Evolutionary conservation across 1,139 yeast species (phyloP).

Genomic region (Kodamaea derodonti): DNA sequence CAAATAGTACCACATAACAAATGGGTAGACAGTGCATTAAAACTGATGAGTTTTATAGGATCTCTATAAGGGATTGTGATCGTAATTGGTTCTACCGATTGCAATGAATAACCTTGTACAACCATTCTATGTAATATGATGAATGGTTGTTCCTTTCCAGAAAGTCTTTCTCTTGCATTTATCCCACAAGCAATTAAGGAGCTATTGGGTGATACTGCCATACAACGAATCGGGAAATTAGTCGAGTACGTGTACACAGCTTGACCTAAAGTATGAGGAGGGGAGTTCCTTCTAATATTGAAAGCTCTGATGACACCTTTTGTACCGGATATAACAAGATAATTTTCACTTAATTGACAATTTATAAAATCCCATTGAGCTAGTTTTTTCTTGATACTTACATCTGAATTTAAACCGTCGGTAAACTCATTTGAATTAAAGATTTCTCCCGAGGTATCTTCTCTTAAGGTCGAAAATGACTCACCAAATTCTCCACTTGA

Average conservation of each 20-base stretch:
- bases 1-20: slow-evolving; percentile 79
- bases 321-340: slow-evolving; percentile 69
- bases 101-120: slow-evolving; percentile 16
- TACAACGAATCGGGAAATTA: slow-evolving; percentile 73
- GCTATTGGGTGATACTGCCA: slow-evolving; percentile 66
- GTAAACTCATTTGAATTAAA: slow-evolving; percentile 34
- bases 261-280: slow-evolving; percentile 42
- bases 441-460: slow-evolving; percentile 20
- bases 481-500: slow-evolving; percentile 65
- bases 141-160: slow-evolving; percentile 76
- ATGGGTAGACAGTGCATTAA: slow-evolving; percentile 68
- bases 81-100: slow-evolving; percentile 54
- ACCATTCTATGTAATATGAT: slow-evolving; percentile 59
- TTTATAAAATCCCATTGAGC: slow-evolving; percentile 61
- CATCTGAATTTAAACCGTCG: slow-evolving; percentile 17
- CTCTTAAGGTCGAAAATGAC: slow-evolving; percentile 31
- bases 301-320: slow-evolving; percentile 66
- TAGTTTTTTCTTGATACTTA: slow-evolving; percentile 22
- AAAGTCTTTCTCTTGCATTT: slow-evolving; percentile 68
- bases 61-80: slow-evolving; percentile 84
- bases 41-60: slow-evolving; percentile 69
- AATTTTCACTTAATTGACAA: slow-evolving; percentile 60
- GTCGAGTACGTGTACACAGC: slow-evolving; percentile 68
- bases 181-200: slow-evolving; percentile 74
- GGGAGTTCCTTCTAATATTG: slow-evolving; percentile 41